Percentiles rank a stretch among this genome's conserved stretches.
Evolutionary conservation across 495 filamentous ascomycete species (phyloP).

Genomic region (Hyaloscypha hepaticicola): DNA sequence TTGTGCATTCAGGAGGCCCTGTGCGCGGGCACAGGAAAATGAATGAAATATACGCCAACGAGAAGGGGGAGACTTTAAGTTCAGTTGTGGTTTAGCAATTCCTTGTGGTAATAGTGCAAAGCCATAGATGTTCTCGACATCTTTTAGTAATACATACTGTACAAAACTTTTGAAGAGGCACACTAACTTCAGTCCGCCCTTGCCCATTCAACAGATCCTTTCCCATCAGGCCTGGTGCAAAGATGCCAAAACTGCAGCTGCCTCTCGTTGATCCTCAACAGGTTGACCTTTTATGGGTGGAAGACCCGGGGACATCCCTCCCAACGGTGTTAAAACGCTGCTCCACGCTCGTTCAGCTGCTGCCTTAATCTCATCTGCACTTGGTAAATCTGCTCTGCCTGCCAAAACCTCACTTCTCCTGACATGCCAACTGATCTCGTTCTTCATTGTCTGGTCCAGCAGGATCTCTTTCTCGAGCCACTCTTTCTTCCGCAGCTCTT

Average conservation of each 20-base stretch:
- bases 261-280: constrained; percentile 24
- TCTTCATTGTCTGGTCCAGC: constrained; percentile 52
- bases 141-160: neutral
- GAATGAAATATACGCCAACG: neutral
- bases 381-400: constrained; percentile 15
- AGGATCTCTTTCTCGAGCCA: constrained; percentile 82
- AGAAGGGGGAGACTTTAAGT: neutral
- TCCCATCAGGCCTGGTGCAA: constrained; percentile 22
- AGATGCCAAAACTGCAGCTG: constrained; percentile 28
- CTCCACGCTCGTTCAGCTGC: constrained; percentile 9
- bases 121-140: neutral
- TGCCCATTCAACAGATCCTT: neutral
- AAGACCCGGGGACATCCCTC: neutral
- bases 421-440: constrained; percentile 50
- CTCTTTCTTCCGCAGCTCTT: constrained; percentile 67
- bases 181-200: neutral
- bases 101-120: neutral
- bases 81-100: neutral
- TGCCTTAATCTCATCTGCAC: constrained; percentile 17
- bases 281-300: constrained; percentile 13
- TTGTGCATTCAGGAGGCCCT: neutral
- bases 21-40: neutral
- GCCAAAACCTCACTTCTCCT: constrained; percentile 41
- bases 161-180: neutral
- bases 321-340: neutral